Base-by-base conservation (phyloP, 352 stramenopile species). In the Globisporangium paddicum region DNA sequence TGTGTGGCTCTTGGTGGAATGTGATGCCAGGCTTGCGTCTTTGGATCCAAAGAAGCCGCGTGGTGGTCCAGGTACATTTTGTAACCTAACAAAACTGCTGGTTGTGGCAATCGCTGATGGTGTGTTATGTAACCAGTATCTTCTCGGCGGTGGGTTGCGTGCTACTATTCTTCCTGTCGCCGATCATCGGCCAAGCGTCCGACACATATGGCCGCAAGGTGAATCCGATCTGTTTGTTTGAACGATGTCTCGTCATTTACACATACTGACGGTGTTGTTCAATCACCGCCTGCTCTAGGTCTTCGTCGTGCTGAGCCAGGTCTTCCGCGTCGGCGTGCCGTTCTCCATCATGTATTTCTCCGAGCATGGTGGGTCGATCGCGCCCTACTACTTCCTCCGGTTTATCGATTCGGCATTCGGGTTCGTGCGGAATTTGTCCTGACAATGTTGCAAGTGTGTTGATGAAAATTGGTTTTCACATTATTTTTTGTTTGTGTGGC, bases 151-250 rank as follows among this genome's bases (percentile, higher is more conserved):
- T 84, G 30, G 83, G 79, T 18, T 88, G 67, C 1, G 52, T 81
- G 23, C 70, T 74, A 32, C 76, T 88, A 49, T 82, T 93, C 47
- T 71, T 91, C 54, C 40, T 90, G 40, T 83, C 84, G 26, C 77
- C 84, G 18, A 76, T 89, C 37, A 67, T 93, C 2, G 84, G 84
- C 1, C 82, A 89, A 60, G 78, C 76, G 16, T 93, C 84, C 0
- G 84, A 93, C 60, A 58, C 73, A 4, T 87, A 89, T 62, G 84
- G 84, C 25, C 78, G 84, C 51, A 93, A 91, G 79, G 83, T 93
- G 57, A 28, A 52, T 10, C 16, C 18, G 0, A 32, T 40, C n/a
- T 16, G 34, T 38, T 41, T 7, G 11, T 26, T 0, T n/a, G 16
- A n/a, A 16, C 25, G 4, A 8, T 19, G 19, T 2, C 1, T 6